Percentiles rank a stretch among this genome's conserved stretches.
phyloP scores from a whole-genome alignment of 1,284 basidiomycete species.

The Hymenochaete sp. region DNA sequence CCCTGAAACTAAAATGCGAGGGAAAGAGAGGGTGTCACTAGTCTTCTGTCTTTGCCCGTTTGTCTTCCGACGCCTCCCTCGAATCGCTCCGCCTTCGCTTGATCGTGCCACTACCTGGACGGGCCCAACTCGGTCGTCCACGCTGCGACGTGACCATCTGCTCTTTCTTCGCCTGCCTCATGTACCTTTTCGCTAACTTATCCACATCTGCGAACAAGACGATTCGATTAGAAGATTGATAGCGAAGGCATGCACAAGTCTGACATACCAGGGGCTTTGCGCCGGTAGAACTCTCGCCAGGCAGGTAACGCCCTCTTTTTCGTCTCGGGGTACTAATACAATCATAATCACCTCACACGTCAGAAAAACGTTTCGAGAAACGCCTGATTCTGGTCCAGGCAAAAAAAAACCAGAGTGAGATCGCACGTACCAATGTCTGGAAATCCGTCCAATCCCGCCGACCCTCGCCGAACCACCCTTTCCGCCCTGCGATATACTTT shows the following conservation, averaged over 20 bases:
- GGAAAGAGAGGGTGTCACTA: neutral
- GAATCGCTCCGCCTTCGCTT: conserved; percentile 8
- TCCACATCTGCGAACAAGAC: conserved; percentile 25
- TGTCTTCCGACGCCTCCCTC: conserved; percentile 11
- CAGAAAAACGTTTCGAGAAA: neutral
- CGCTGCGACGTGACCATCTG: conserved; percentile 7
- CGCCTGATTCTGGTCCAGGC: too few species aligned
- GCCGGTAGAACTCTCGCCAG: conserved; percentile 53
- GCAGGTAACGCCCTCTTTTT: conserved; percentile 43
- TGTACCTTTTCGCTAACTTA: conserved; percentile 29
- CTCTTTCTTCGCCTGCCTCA: conserved; percentile 6
- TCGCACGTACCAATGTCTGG: too few species aligned
- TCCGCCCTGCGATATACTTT: conserved; percentile 42
- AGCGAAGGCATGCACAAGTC: neutral
- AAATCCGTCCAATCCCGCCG: conserved; percentile 52
- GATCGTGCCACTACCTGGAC: neutral
- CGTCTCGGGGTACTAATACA: conserved; percentile 17
- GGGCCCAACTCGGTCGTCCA: conserved; percentile 17
- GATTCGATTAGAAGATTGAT: neutral
- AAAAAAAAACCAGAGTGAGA: too few species aligned
- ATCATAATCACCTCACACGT: neutral
- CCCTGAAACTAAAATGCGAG: neutral
- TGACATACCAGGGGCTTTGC: conserved; percentile 37
- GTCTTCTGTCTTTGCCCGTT: conserved; percentile 7
- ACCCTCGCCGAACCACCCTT: conserved; percentile 36